Conservation (phyloP, 768 basidiomycete genomes). For the Naganishia friedmannii region DNA sequence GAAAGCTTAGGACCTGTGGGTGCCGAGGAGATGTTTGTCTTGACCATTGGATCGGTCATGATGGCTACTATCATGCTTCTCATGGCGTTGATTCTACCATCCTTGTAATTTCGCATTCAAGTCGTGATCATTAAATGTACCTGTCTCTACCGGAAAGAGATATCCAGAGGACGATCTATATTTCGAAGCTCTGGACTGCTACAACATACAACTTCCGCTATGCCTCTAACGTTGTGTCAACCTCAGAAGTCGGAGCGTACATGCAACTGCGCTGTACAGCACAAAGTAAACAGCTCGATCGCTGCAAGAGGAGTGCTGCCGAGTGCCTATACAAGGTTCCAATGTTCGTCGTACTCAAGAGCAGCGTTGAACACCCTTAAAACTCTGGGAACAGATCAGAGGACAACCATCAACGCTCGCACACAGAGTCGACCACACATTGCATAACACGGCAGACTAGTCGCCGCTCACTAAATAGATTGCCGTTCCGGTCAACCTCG, state of each 20-base stretch:
- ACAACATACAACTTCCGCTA: too few species aligned
- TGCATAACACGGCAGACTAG: too few species aligned
- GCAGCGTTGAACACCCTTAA: too few species aligned
- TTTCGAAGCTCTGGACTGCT: too few species aligned
- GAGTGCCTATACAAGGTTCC: too few species aligned
- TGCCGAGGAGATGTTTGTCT: slow-evolving; percentile 20
- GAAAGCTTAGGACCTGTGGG: slow-evolving; percentile 33
- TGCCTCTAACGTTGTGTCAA: too few species aligned
- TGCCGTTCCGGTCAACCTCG: too few species aligned
- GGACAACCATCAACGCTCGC: neutral
- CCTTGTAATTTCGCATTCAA: neutral
- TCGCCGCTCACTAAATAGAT: neutral
- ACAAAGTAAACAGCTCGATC: slow-evolving; percentile 24
- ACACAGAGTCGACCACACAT: neutral
- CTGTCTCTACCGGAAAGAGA: neutral
- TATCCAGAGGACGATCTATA: too few species aligned
- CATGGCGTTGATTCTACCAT: slow-evolving; percentile 18
- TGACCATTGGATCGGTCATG: slow-evolving; percentile 23
- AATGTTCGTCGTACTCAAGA: too few species aligned
- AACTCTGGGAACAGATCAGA: neutral
- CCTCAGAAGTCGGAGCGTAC: neutral
- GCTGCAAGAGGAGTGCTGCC: neutral
- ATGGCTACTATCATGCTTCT: slow-evolving; percentile 16
- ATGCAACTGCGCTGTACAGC: neutral
- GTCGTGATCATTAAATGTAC: neutral